These are phyloP conservation scores for Neocucurbitaria cava DNA, from an alignment of 2,329 filamentous ascomycete species.

Conservation along the genomic window DNA sequence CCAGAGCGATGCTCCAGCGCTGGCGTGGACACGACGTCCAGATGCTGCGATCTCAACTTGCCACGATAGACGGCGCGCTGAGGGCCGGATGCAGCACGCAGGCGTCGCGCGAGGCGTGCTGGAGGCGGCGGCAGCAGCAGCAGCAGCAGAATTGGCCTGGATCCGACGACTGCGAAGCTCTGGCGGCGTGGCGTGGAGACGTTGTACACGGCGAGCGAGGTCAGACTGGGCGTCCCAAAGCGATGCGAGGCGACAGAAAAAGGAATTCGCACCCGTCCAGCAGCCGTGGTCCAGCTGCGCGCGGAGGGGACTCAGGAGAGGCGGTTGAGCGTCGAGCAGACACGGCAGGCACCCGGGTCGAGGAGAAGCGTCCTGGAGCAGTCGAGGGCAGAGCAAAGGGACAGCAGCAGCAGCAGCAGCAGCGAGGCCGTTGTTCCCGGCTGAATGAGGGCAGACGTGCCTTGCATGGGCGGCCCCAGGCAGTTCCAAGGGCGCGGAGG, in stretches of 20 bases:
- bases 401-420: conserved; percentile 28
- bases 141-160: conserved; percentile 16
- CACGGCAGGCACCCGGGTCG: conserved; percentile 22
- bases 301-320: background rate
- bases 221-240: conserved; percentile 13
- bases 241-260: conserved; percentile 23
- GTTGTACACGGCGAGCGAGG: conserved; percentile 2
- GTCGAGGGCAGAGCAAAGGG: conserved; percentile 14
- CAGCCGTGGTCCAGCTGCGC: background rate
- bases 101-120: conserved; percentile 28
- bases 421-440: conserved; percentile 19
- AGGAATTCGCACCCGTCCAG: conserved; percentile 13
- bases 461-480: conserved; percentile 43
- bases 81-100: conserved; percentile 27
- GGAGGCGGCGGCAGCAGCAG: conserved; percentile 17
- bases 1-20: conserved; percentile 12
- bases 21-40: conserved; percentile 28
- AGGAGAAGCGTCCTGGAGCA: conserved; percentile 30
- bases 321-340: conserved; percentile 1
- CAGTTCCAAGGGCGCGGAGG: conserved; percentile 32
- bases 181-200: conserved; percentile 24
- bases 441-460: conserved; percentile 41
- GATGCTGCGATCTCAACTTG: conserved; percentile 31
- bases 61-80: conserved; percentile 23
- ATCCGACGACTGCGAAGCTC: conserved; percentile 16